phyloP scores from a whole-genome alignment of 495 filamentous ascomycete species.

The Xylaria castorea region DNA sequence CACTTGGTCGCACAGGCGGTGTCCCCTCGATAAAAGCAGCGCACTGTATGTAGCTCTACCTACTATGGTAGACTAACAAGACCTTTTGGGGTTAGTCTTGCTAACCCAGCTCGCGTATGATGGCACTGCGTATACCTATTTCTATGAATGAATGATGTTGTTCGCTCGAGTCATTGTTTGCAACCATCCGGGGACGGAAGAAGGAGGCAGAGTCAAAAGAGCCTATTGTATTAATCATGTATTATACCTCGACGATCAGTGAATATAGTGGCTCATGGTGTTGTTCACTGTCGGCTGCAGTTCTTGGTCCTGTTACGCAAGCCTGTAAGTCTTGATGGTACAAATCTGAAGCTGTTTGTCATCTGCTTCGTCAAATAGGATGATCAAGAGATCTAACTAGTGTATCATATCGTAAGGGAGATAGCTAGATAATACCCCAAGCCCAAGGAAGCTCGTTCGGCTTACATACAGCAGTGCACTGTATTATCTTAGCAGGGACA shows the following conservation, averaged over 20 bases:
- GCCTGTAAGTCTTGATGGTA: neutral
- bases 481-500: neutral
- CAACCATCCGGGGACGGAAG: neutral
- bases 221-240: too few species aligned
- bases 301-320: neutral
- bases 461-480: neutral
- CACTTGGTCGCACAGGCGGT: slow-evolving; percentile 10
- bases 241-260: neutral
- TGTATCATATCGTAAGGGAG: neutral
- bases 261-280: neutral
- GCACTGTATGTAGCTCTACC: slow-evolving; percentile 15
- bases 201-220: neutral
- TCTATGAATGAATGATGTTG: neutral
- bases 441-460: neutral
- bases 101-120: neutral
- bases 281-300: neutral
- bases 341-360: neutral
- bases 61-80: neutral
- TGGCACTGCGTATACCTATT: neutral
- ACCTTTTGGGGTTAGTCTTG: neutral
- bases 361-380: slow-evolving; percentile 1
- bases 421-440: neutral
- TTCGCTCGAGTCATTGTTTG: neutral
- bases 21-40: neutral
- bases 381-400: neutral